These are phyloP conservation scores for Leersia perrieri DNA, from an alignment of 176 grass and related monocot species.

Conservation along the genomic window DNA sequence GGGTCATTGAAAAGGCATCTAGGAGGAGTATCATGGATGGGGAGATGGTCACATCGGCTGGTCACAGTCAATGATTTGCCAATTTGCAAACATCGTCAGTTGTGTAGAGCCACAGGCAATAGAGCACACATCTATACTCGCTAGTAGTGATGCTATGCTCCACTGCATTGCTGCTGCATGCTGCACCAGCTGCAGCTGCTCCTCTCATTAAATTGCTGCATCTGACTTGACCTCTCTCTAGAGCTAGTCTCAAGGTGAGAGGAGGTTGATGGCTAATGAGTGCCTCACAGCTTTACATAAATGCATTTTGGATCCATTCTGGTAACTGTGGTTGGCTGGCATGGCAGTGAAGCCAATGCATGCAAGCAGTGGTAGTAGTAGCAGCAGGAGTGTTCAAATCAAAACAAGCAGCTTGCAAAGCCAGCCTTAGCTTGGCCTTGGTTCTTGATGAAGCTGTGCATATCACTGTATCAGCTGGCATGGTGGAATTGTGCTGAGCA, in stretches of 20 bases:
- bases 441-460: conserved; percentile 26
- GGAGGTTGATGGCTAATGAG: conserved; percentile 10
- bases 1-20: conserved; percentile 4
- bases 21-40: neutral
- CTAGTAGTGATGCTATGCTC: neutral
- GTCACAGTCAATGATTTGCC: conserved; percentile 35
- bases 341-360: conserved; percentile 9
- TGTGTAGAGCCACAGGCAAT: conserved; percentile 21
- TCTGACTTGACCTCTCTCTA: conserved; percentile 4
- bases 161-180: neutral
- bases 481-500: conserved; percentile 12
- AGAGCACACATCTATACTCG: neutral
- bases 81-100: conserved; percentile 26
- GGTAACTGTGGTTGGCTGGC: no score
- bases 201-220: conserved; percentile 16
- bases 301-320: conserved; percentile 36
- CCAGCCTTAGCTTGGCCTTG: neutral
- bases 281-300: conserved; percentile 41
- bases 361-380: neutral
- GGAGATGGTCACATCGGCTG: conserved; percentile 35
- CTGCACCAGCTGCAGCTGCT: neutral
- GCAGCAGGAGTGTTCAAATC: conserved; percentile 17
- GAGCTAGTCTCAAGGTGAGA: conserved; percentile 9
- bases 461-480: neutral
- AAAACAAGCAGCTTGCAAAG: neutral